Evolutionary conservation across 768 basidiomycete species (phyloP), one percentile per base, ranked within the genome.

Genomic region (Serpula lacrymans): DNA sequence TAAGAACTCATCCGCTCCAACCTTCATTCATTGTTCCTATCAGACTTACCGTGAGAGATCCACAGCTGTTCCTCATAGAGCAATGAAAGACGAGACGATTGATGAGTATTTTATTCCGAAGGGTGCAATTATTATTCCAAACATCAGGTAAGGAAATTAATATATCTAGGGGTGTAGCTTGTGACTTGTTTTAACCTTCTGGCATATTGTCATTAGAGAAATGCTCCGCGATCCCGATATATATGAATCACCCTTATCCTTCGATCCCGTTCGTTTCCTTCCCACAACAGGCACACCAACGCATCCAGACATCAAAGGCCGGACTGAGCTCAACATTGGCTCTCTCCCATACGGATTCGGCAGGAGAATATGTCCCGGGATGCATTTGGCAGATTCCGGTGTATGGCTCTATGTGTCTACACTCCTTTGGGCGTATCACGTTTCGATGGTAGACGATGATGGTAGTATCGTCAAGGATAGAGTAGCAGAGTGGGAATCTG

Each of bases 301-400:
- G 13, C 21, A 17, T 14, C 34, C 34, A 5, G 34, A 21, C 3
- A 35, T 35, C 34, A 4, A 5, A n/a, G 34, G 34, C 11, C 23
- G 41, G 18, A 34, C 12, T 22, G 16, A 44, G 22, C 41, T 38
- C n/a, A 23, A 34, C 13, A 9, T 30, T n/a, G 38, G 46, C 3
- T 35, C 34, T 13, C 52, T 67, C 26, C 60, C 64, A 9, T 72
- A 69, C 47, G 64, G 70, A 3, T 71, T 69, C 43, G 70, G 69
- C 24, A 48, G 69, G 34, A 55, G 67, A 22, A 60, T 65, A 14
- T 70, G 68, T 41, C 68, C 59, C 0, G 65, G 63, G 2, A 62
- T 61, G 51, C 63, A 62, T 27, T 56, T 68, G 12, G 67, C 67
- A 3, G 52, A 53, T 30, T 62, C 59, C 37, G 63, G 61, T 0